Evolutionary conservation across 768 basidiomycete species (phyloP), one percentile per base, ranked within the genome.

Genomic region (Russula brevipes): DNA sequence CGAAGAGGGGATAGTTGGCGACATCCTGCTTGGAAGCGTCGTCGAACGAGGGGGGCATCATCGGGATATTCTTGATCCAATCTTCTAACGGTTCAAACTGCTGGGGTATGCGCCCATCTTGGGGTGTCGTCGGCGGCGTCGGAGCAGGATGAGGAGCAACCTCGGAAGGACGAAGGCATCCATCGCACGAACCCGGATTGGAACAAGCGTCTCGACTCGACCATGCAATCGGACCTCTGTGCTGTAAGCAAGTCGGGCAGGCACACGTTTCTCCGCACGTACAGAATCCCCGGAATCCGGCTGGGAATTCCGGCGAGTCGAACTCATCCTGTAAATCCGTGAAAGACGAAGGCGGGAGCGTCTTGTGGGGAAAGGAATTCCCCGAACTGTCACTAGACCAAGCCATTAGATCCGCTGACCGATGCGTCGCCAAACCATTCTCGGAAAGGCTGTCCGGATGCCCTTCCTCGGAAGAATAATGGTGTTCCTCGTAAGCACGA

Each of bases 401-500:
- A 51, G 50, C 66, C 58, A 55, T 42, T 36, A 63, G 61, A 61
- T 53, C 65, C 38, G 53, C 16, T 8, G 61, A 55, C 42, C 16
- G 62, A 51, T 55, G 35, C 4, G 45, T n/a, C 16, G 10, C 57
- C 36, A 54, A 17, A 17, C 57, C 33, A 54, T 64, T 59, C 54
- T 58, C 61, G 46, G 65, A 17, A 49, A 44, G 33, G 47, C 56
- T 44, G 19, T 66, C 61, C n/a, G 44, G 4, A 12, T 52, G 49
- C 14, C 61, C 19, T 24, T 55, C 46, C 56, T 78, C 78, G 16
- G 71, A 59, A 11, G 75, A 72, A 64, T 81, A 78, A n/a, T 73
- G 64, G 4, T 77, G 73, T 56, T 83, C 87, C 53, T 66, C 65
- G 66, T 88, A 84, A 16, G 86, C 85, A 30, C 86, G 81, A 17